phyloP scores from a whole-genome alignment of 768 basidiomycete genomes.

The Gloeophyllum trabeum region DNA sequence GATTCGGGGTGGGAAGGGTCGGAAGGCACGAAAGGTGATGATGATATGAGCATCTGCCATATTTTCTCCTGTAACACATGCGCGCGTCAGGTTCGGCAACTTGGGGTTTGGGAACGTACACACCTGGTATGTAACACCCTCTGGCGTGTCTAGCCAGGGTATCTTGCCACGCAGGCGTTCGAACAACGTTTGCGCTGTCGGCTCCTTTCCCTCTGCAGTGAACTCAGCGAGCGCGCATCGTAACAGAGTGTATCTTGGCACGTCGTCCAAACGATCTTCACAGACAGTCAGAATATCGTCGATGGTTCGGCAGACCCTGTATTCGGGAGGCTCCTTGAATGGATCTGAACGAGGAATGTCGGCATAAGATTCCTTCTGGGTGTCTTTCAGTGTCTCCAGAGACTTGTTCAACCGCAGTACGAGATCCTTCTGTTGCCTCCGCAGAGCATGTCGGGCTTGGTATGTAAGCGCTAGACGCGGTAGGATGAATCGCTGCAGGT shows the following conservation, averaged over 20 bases:
- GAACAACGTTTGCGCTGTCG: slow-evolving; percentile 52
- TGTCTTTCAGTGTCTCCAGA: slow-evolving; percentile 39
- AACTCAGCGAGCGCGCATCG: slow-evolving; percentile 51
- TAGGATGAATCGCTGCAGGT: slow-evolving; percentile 48
- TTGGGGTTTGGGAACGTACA: slow-evolving; percentile 7
- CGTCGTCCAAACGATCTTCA: slow-evolving; percentile 11
- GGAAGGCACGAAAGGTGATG: no score
- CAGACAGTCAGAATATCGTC: slow-evolving; percentile 22
- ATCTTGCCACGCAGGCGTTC: slow-evolving; percentile 42
- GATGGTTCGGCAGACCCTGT: slow-evolving; percentile 33
- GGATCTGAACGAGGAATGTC: slow-evolving; percentile 44
- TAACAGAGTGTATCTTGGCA: slow-evolving; percentile 45
- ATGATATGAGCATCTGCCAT: slow-evolving; percentile 56
- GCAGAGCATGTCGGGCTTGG: slow-evolving; percentile 50
- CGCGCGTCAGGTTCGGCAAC: no score
- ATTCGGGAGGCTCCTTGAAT: slow-evolving; percentile 34
- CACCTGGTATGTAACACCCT: slow-evolving; percentile 47
- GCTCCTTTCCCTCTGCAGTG: slow-evolving; percentile 23
- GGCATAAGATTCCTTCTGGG: slow-evolving; percentile 42
- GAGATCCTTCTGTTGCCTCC: slow-evolving; percentile 46
- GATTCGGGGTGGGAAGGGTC: slow-evolving; percentile 28
- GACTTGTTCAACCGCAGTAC: slow-evolving; percentile 44
- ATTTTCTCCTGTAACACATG: slow-evolving; percentile 27
- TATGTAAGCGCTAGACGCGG: slow-evolving; percentile 51
- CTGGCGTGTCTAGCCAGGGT: slow-evolving; percentile 42